Base-by-base conservation (phyloP, 495 filamentous ascomycete genomes). In the Aspergillus bridgeri region DNA sequence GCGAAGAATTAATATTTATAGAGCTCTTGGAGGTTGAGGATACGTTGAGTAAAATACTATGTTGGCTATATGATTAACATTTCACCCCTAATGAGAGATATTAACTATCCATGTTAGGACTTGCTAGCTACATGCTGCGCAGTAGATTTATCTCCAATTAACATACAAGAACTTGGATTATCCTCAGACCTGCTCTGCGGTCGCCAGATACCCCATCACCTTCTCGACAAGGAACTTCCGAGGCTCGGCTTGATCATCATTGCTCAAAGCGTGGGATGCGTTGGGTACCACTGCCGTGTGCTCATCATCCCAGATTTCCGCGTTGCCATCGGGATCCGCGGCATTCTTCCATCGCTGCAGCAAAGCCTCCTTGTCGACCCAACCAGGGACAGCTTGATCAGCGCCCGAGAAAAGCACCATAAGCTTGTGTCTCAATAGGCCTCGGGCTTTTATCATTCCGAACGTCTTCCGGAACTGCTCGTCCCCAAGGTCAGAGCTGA, bases 401-500 rank as follows among this genome's bases (percentile, higher is more conserved):
- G 74, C 70, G 18, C 79, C 90, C 4, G 88, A 86, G 57, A 84
- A 85, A 59, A 96, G 64, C 51, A 80, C 72, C 55, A 73, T 48
- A 7, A 81, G 24, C 25, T 70, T 71, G 7, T 58, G 46, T 3
- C 83, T 76, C 42, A 92, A 57, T 13, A 85, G 78, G 13, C 76
- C 82, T 33, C 74, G 61, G 47, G 74, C 51, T 27, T 75, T 72
- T 27, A 88, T 68, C 62, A 57, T 72, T 3, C 89, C 89, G 80
- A 93, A 96, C 1, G 80, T 88, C 33, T 65, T 58, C 24, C 51
- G 58, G 20, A 92, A 66, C 55, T 77, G 70, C 49, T 79, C 76
- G 53, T 89, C 84, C 0, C 69, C 66, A 19, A 96, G 70, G 70
- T 92, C 89, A 18, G 87, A 88, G 51, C 86, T 89, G 73, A 96